phyloP scores from a whole-genome alignment of 2,329 filamentous ascomycete genomes.

The Fusarium agapanthi region DNA sequence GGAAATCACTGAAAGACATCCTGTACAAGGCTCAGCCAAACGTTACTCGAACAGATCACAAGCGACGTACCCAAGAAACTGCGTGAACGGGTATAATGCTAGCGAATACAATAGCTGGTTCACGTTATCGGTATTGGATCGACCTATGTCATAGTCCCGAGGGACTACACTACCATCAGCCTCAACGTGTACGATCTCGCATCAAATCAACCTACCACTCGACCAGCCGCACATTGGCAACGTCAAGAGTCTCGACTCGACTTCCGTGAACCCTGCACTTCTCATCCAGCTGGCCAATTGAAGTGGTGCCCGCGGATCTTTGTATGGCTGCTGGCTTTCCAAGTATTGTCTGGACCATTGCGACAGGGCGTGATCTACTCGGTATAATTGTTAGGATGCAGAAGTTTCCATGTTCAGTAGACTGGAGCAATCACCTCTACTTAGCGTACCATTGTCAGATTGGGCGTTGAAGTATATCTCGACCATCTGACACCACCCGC shows the following conservation, averaged over 20 bases:
- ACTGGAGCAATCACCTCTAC: constrained; percentile 57
- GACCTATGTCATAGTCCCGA: constrained; percentile 62
- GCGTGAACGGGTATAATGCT: constrained; percentile 65
- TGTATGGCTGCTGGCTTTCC: constrained; percentile 67
- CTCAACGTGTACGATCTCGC: not conserved
- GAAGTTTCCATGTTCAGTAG: not conserved
- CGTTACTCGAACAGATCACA: not conserved
- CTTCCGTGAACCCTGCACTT: constrained; percentile 71
- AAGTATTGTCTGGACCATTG: constrained; percentile 74
- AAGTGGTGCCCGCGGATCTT: constrained; percentile 72
- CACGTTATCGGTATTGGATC: constrained; percentile 63
- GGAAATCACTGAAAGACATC: constrained; percentile 66
- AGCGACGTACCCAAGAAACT: constrained; percentile 55
- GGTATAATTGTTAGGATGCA: constrained; percentile 11
- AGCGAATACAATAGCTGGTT: constrained; percentile 63
- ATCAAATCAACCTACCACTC: constrained; percentile 57
- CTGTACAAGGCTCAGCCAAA: constrained; percentile 46
- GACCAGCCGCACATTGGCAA: constrained; percentile 77
- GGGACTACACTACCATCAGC: constrained; percentile 50
- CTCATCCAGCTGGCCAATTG: constrained; percentile 67
- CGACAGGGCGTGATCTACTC: constrained; percentile 68
- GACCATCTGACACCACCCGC: constrained; percentile 89
- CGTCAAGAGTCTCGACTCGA: constrained; percentile 71
- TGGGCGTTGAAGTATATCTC: constrained; percentile 88
- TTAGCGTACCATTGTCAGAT: constrained; percentile 83